Evolutionary conservation across 139 green algal species (phyloP), one percentile per base, ranked within the genome.

Genomic region (Haematococcus sp.): DNA sequence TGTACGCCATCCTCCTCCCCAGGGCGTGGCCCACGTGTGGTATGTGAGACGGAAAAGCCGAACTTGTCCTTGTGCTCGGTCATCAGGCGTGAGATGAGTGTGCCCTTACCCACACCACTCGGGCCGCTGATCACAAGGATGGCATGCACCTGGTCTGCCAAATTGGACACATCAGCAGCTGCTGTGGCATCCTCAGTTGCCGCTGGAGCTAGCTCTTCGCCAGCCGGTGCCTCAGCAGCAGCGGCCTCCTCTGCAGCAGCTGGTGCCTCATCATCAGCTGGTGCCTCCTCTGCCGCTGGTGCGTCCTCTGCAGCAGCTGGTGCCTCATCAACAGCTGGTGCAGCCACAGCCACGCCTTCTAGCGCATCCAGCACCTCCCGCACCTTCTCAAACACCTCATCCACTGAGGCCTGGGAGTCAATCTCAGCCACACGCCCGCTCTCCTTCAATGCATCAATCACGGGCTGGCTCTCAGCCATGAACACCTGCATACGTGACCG

Each of bases 81-180:
- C 76, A 92, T 87, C 4, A 97, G 79, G 19, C 78, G 73, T 30
- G 84, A 76, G 27, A 95, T 91, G n/a, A 95, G 76, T 11, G 90
- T 93, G 52, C 91, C 90, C 75, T 97, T 97, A 43, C 92, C 92
- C 5, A 97, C 92, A 1, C 92, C 92, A 28, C 84, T 92, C 0
- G 92, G 92, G 11, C 92, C 92, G 17, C 88, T 86, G 9, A 97
- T 76, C 1, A 97, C 92, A 28, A 96, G 68, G 0, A 49, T 7
- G 40, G 40, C 40, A 19, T 7, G 43, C 2, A 28, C 32, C 46
- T 49, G 40, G 40, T 49, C 40, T 49, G 40, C 74, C 27, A 54
- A 35, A 11, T 32, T 22, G 35, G 49, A 17, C 19, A 19, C n/a
- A 46, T 61, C 65, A 23, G 20, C 72, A 28, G 49, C 68, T 20